Evolutionary conservation across 139 green algal species (phyloP), one percentile per base, ranked within the genome.

Genomic region (Deuterostichococcus epilithicus): DNA sequence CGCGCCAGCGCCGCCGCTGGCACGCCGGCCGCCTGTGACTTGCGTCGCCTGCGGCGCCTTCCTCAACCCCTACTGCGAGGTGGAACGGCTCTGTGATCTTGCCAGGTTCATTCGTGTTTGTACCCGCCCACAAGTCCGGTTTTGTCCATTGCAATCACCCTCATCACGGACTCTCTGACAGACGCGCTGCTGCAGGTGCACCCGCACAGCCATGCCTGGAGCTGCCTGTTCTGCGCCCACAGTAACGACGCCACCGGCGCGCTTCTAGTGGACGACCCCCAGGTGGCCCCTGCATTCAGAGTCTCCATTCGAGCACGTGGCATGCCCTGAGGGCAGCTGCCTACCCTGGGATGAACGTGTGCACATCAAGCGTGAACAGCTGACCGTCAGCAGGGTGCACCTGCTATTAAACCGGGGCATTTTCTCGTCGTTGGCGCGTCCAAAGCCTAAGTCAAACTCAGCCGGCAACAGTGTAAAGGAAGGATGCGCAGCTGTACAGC

Each of bases 21-120:
- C 37, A 5, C 60, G 28, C 20, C 35, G 59, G 0, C 32, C 58
- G 28, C 35, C 59, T 23, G 73, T 78, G 15, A 34, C 13, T 35
- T 78, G 73, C 73, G 33, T 30, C 36, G 30, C 32, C 33, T 78
- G 73, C 37, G 34, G 45, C 34, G 73, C 30, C 25, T 78, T 63
- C 37, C 28, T 78, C 60, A 78, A 78, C 36, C 28, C 37, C 5
- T 78, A 71, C 58, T 58, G 73, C 60, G 47, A 78, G 73, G 73
- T 65, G 13, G 15, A 36, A 22, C 69, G 13, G 23, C 69, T 52
- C 13, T 52, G 13, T 63, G 52, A 23, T 63, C 42, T 13, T 52
- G 42, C 42, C 13, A n/a, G n/a, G n/a, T n/a, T n/a, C n/a, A n/a
- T n/a, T n/a, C n/a, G 33, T 15, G 47, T 20, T 63, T 63, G 47